Evolutionary conservation across 805 yeast species (phyloP).

Genomic region (Wickerhamomyces ciferrii): DNA sequence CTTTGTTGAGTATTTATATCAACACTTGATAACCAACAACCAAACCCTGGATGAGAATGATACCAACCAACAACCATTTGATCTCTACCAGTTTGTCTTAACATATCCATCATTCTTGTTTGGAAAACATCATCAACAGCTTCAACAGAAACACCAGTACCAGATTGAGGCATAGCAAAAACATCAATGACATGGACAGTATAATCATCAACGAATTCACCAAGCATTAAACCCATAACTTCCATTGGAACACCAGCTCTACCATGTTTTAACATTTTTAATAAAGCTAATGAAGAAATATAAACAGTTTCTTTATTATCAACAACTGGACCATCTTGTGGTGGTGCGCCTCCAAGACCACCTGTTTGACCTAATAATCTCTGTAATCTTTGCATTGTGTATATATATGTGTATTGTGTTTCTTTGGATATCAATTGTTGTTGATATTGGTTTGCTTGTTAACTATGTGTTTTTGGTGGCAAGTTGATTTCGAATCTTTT

Average conservation of each 20-base stretch:
- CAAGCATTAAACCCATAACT: constrained; percentile 97
- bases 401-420: background rate
- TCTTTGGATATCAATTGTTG: background rate
- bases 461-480: background rate
- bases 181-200: constrained; percentile 97
- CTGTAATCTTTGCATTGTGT: constrained; percentile 36
- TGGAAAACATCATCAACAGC: constrained; percentile 99
- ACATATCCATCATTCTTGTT: constrained; percentile 99
- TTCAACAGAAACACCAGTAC: constrained; percentile 98
- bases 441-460: background rate
- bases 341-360: constrained; percentile 39
- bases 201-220: constrained; percentile 95
- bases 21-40: constrained; percentile 98
- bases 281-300: constrained; percentile 88
- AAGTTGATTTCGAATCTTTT: background rate
- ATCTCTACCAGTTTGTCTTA: constrained; percentile 97
- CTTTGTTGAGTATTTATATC: constrained; percentile 98
- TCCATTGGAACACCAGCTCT: constrained; percentile 88
- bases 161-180: constrained; percentile 98
- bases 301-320: constrained; percentile 96
- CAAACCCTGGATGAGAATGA: constrained; percentile 99
- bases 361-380: constrained; percentile 35
- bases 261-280: constrained; percentile 97
- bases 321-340: constrained; percentile 73
- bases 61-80: constrained; percentile 99